Base-by-base conservation (phyloP, 2,329 filamentous ascomycete species). In the Cercospora brassicicola region DNA sequence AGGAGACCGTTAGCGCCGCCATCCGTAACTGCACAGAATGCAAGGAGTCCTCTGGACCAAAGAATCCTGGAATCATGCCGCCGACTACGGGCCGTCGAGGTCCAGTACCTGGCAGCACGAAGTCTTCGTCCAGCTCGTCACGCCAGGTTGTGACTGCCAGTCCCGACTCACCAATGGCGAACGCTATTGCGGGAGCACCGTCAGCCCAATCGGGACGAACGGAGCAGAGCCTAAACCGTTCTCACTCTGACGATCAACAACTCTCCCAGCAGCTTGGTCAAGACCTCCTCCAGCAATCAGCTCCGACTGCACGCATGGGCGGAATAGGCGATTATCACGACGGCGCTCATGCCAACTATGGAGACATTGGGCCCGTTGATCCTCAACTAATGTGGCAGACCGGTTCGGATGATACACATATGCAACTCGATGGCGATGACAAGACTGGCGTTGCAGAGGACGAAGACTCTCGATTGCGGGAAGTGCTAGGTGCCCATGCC, bases 1-100 rank as follows among this genome's bases (percentile, higher is more conserved):
- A 98, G 79, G 94, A 97, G 81, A 98, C 94, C 0, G 95, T 97
- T 69, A 95, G 91, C 78, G 90, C 94, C 78, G 94, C 97, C 74
- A 97, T 98, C 80, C 90, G 92, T 74, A 94, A 95, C 75, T 99
- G 95, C 80, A 82, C 87, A 7, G 90, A 96, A 78, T 98, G 94
- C 82, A 96, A 94, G 81, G 93, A 96, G 15, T 62, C 69, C 91
- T 82, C 85, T 33, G 82, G 85, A 4, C 71, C 73, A 15, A 76
- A 74, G 56, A 62, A 68, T n/a, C 36, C 65, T 11, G 53, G 62
- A 10, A 56, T 42, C 15, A 59, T 59, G 20, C 63, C 66, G 18
- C 59, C 63, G 7, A 51, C 60, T 2, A 18, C 59, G 4, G 61
- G 20, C 28, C 65, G 69, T n/a, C 65, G 65, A 45, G 67, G 60